Conservation (phyloP, 2,329 filamentous ascomycete genomes). For the Albophoma yamanashiensis region DNA sequence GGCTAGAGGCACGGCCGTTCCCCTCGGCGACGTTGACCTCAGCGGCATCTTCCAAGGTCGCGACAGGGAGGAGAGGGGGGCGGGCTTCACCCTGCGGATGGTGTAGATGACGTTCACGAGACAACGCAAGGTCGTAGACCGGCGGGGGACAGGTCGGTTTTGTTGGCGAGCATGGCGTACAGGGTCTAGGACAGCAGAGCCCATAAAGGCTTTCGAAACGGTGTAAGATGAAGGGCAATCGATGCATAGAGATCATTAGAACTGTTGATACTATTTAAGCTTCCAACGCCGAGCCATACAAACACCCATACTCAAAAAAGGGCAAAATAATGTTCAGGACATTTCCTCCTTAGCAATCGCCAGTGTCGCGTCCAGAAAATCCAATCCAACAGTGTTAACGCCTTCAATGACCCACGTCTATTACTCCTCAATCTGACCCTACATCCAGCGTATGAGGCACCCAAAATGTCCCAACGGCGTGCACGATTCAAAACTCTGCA, state of each 20-base stretch:
- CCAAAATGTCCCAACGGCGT: background rate
- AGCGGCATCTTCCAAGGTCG: constrained; percentile 60
- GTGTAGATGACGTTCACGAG: constrained; percentile 16
- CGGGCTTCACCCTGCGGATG: constrained; percentile 56
- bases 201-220: too few species aligned
- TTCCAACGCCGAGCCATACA: background rate
- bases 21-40: constrained; percentile 50
- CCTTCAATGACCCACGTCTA: background rate
- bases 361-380: background rate
- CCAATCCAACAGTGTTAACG: background rate
- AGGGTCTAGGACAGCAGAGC: background rate
- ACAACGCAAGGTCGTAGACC: background rate
- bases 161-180: background rate
- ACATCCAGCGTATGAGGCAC: background rate
- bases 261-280: background rate
- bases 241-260: background rate
- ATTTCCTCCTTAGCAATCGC: background rate
- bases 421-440: background rate
- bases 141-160: background rate
- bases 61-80: constrained; percentile 53
- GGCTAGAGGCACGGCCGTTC: constrained; percentile 56
- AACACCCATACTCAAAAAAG: background rate
- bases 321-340: background rate
- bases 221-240: background rate
- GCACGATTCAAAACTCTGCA: background rate